Base-by-base conservation (phyloP, 2,329 filamentous ascomycete genomes). In the Cercospora berteroae region DNA sequence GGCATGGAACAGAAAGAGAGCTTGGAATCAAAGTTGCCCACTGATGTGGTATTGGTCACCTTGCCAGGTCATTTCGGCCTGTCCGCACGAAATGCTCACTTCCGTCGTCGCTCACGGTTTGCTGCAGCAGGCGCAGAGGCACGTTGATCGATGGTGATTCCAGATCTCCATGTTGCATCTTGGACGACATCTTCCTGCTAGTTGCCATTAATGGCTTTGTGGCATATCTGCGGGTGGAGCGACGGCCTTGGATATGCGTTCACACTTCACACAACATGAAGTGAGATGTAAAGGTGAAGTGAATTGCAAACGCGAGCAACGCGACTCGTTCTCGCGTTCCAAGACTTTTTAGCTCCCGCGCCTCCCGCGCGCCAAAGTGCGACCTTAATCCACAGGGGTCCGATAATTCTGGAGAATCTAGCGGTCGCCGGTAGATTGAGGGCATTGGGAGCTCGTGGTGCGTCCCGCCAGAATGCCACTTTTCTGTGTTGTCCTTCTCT, bases 261-360 rank as follows among this genome's bases (percentile, higher is more conserved):
- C 36, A n/a, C 7, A 4, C 36, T 42, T n/a, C 36, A 42, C 36
- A 39, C 16, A 33, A 25, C 18, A 16, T 44, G 25, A 9, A 29
- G 18, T 12, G 16, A 39, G 33, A 33, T 36, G 44, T 56, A 31
- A 50, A 58, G 61, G 39, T 52, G 20, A 33, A 56, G 48, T 42
- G 52, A 58, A 55, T 23, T 10, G 23, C 18, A 27, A 31, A 9
- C 13, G 10, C 20, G 31, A 20, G 48, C 25, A 8, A 52, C 48
- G 48, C 48, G 48, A 52, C 48, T 57, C 52, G 61, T 64, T 58
- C 20, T 64, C 61, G 48, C 31, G 61, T 63, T 39, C 52, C 27
- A 55, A 55, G 25, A 36, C 20, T 60, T 25, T 33, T 18, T 18
- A 12, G 60, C 44, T 39, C 23, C 48, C 20, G 48, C 23, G 12